A percentile compares a stretch with the other conserved stretches of the same genome.
Evolutionary conservation across 768 basidiomycete species (phyloP).

Genomic region (Xanthoconium stramineum): DNA sequence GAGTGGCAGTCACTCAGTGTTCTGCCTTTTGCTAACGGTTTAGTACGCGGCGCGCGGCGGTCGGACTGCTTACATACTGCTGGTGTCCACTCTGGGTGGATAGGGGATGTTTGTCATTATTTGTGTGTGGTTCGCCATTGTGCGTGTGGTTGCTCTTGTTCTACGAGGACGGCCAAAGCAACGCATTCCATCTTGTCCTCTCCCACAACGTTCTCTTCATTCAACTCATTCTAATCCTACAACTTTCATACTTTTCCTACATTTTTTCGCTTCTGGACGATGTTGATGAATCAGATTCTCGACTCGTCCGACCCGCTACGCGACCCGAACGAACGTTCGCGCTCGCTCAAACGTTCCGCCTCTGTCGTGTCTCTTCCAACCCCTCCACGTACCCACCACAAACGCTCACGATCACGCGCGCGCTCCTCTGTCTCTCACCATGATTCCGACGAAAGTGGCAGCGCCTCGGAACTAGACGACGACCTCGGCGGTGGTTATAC

Average conservation of each 20-base stretch:
- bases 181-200: constrained; percentile 13
- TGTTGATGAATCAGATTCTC: constrained; percentile 34
- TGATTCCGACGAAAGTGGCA: constrained; percentile 37
- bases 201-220: constrained; percentile 21
- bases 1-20: no score
- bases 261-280: constrained; percentile 2
- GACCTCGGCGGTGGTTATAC: constrained; percentile 11
- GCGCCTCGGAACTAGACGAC: constrained; percentile 34
- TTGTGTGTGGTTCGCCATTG: neutral
- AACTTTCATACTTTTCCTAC: neutral
- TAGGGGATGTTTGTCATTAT: no score
- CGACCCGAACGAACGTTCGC: constrained; percentile 17
- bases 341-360: constrained; percentile 58
- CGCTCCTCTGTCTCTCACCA: constrained; percentile 46
- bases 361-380: constrained; percentile 65
- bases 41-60: no score
- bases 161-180: constrained; percentile 9
- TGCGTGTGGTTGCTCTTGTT: constrained; percentile 13
- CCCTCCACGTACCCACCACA: constrained; percentile 58
- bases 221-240: neutral
- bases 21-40: no score
- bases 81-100: no score
- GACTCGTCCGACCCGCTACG: constrained; percentile 30
- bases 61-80: no score
- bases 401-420: constrained; percentile 41